A percentile compares a stretch with the other conserved stretches of the same genome.
Evolutionary conservation across 2,329 filamentous ascomycete genomes (phyloP).

Genomic region (Coniochaeta sp.): DNA sequence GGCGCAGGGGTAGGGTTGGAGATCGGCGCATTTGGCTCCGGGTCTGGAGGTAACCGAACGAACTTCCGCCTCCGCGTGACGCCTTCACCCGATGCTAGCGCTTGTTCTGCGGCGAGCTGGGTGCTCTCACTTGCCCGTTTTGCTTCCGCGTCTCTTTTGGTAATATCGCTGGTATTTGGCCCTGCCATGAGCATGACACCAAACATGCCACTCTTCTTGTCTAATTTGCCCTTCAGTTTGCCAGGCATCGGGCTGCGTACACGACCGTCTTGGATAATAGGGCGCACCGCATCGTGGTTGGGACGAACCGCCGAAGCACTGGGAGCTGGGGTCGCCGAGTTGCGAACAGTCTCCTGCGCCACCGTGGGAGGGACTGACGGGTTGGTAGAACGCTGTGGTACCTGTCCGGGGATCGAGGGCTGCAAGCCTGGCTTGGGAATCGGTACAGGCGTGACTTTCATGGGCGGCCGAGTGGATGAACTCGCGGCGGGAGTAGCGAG

Average conservation of each 20-base stretch:
- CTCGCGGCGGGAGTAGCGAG: background rate
- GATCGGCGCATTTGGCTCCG: background rate
- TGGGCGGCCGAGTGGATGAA: background rate
- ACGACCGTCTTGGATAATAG: conserved; percentile 33
- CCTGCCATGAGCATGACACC: conserved; percentile 56
- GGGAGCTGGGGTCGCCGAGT: background rate
- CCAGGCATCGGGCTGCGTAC: conserved; percentile 53
- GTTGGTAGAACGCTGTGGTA: background rate
- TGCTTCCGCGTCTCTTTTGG: conserved; percentile 45
- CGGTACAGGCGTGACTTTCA: conserved; percentile 12
- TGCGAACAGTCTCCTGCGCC: conserved; percentile 12
- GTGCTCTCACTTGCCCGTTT: conserved; percentile 57
- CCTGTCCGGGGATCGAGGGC: background rate
- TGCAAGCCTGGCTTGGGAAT: conserved; percentile 9
- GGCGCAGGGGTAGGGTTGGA: background rate
- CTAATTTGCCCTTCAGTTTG: conserved; percentile 53
- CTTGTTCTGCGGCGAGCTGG: conserved; percentile 48
- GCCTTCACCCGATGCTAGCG: conserved; percentile 46
- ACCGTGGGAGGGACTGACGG: background rate
- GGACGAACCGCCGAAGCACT: background rate
- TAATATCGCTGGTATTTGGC: conserved; percentile 32
- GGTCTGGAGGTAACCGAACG: conserved; percentile 22
- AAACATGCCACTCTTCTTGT: conserved; percentile 52
- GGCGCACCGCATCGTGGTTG: background rate
- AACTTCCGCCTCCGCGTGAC: conserved; percentile 37